These are phyloP conservation scores for Plectosphaerella cucumerina DNA, from an alignment of 2,329 filamentous ascomycete genomes.

Conservation along the genomic window DNA sequence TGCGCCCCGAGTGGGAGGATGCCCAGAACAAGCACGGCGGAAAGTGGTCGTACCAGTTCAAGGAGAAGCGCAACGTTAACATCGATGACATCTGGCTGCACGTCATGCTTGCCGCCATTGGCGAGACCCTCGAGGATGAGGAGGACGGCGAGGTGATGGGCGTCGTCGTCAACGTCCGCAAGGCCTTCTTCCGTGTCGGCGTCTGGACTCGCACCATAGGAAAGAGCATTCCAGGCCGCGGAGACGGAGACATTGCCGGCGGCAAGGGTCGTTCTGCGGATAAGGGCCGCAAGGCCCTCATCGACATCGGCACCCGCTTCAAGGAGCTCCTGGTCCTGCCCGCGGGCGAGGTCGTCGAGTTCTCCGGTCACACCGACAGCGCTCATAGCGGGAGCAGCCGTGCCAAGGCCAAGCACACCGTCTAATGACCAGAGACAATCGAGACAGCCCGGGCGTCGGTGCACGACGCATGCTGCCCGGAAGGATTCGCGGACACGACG, in stretches of 20 bases:
- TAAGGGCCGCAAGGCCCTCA: slow-evolving; percentile 80
- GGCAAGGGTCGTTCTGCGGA: slow-evolving; percentile 74
- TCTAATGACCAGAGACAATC: slow-evolving; percentile 44
- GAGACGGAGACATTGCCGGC: slow-evolving; percentile 66
- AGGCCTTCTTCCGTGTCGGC: slow-evolving; percentile 95
- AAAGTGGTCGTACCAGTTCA: slow-evolving; percentile 98
- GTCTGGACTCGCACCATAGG: slow-evolving; percentile 96
- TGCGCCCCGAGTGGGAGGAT: slow-evolving; percentile 98
- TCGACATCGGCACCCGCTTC: slow-evolving; percentile 83
- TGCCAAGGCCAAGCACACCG: slow-evolving; percentile 89
- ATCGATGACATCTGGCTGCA: slow-evolving; percentile 97
- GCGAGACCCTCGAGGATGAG: slow-evolving; percentile 94
- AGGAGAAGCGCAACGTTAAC: slow-evolving; percentile 86
- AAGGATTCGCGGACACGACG: no score
- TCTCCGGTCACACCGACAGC: slow-evolving; percentile 93
- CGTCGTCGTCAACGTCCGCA: slow-evolving; percentile 97
- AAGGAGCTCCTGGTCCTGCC: slow-evolving; percentile 87
- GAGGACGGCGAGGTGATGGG: slow-evolving; percentile 98
- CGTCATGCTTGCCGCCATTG: slow-evolving; percentile 93
- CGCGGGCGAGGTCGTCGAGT: slow-evolving; percentile 76
- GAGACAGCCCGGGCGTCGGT: no score
- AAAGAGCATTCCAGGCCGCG: slow-evolving; percentile 73
- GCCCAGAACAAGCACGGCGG: slow-evolving; percentile 98
- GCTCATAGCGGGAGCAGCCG: slow-evolving; percentile 90
- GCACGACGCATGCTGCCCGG: no score